Evolutionary conservation across 495 filamentous ascomycete species (phyloP), one percentile per base, ranked within the genome.

Genomic region (Penicillium bialowiezense): DNA sequence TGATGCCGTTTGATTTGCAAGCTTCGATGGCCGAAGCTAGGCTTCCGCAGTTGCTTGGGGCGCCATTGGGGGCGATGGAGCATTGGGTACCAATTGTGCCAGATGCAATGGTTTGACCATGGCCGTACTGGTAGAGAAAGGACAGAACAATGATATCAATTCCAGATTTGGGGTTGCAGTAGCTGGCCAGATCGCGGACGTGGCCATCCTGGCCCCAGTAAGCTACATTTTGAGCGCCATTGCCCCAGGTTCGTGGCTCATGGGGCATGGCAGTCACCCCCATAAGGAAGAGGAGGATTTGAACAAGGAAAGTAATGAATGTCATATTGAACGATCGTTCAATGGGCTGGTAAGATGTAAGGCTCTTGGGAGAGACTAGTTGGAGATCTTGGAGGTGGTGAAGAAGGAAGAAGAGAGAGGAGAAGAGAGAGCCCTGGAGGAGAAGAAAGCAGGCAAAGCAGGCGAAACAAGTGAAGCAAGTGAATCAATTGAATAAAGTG

Each of bases 71-170:
- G 41, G 62, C 41, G 18, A 65, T 44, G 34, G 14, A 57, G 44
- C 54, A 61, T 7, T 54, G 43, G n/a, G 56, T 37, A 24, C 64
- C 66, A 36, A 57, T 60, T 28, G 54, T 51, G 26, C 70, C 54
- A 14, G 41, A 55, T 5, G 69, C 62, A 24, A 60, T 61, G 18
- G 46, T 52, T 7, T 56, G 49, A 7, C 66, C 51, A 33, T 56
- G 58, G 7, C 59, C 63, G 52, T 63, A 80, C 14, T 59, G 33
- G 49, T 68, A 71, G 14, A 84, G 44, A 64, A 84, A 82, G 23
- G 80, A 68, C 5, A 84, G 65, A 10, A 78, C 71, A 39, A 82
- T 59, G 20, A 80, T 72, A 47, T 78, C 68, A 24, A 78, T 69
- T n/a, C 64, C 71, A 1, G 71, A 54, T 21, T 63, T 41, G 5